Evolutionary conservation across 148 eudicot genomes (phyloP).

Genomic region (Spergularia bocconei): DNA sequence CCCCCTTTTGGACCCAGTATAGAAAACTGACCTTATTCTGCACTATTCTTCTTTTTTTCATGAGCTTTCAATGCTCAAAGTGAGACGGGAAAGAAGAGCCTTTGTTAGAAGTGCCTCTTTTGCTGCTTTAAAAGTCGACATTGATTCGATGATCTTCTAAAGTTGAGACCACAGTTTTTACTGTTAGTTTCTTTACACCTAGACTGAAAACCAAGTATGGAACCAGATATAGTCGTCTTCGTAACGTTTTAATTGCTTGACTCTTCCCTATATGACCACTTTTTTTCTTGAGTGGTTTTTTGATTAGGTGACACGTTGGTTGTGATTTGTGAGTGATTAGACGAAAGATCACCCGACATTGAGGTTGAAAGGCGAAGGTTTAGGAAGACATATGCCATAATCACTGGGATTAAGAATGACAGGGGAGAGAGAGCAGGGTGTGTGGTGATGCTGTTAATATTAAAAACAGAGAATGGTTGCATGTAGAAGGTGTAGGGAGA

Average conservation of each 20-base stretch:
- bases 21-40: conserved; percentile 8
- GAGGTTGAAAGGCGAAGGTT: not conserved
- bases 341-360: not conserved
- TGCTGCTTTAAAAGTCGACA: conserved; percentile 20
- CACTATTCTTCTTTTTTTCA: conserved; percentile 15
- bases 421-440: conserved; percentile 2
- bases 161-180: conserved; percentile 18
- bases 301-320: conserved; percentile 7
- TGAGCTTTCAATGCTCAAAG: conserved; percentile 10
- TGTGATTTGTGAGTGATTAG: conserved; percentile 16
- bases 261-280: not conserved
- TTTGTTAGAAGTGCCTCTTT: conserved; percentile 16
- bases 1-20: not conserved
- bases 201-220: conserved; percentile 23
- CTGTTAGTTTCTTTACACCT: conserved; percentile 22
- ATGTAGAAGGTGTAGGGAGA: conserved; percentile 1
- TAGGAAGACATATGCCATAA: conserved; percentile 16
- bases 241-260: not conserved
- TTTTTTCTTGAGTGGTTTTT: conserved; percentile 6
- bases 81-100: conserved; percentile 4
- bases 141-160: conserved; percentile 17
- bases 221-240: conserved; percentile 13
- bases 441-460: conserved; percentile 4
- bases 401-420: conserved; percentile 5
- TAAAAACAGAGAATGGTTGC: not conserved